phyloP scores from a whole-genome alignment of 2,329 filamentous ascomycete genomes.

The Plectosphaerella sp. region DNA sequence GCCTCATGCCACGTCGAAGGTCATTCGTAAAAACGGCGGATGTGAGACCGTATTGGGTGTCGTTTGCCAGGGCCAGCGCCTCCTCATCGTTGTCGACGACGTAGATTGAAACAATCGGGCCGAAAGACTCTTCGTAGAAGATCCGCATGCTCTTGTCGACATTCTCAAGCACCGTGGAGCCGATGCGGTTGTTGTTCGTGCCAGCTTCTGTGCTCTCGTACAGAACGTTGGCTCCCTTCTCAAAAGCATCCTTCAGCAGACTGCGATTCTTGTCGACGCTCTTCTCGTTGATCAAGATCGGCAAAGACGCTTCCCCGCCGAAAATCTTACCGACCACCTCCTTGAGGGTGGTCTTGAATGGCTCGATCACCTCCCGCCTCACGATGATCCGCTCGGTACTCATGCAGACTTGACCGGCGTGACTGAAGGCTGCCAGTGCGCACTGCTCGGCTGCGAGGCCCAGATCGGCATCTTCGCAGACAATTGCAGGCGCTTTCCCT shows the following conservation, averaged over 20 bases:
- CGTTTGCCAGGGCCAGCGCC: constrained; percentile 69
- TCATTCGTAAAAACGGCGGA: constrained; percentile 67
- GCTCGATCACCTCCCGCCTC: constrained; percentile 38
- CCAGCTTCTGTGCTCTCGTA: constrained; percentile 25
- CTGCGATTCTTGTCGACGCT: constrained; percentile 58
- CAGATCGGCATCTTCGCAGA: constrained; percentile 76
- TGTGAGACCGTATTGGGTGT: constrained; percentile 70
- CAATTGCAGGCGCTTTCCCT: constrained; percentile 74
- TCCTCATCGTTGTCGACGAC: constrained; percentile 62
- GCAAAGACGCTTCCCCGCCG: constrained; percentile 62
- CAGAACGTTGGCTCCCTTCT: constrained; percentile 53
- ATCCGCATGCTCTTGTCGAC: constrained; percentile 58
- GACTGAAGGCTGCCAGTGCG: constrained; percentile 65
- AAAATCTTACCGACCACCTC: constrained; percentile 38
- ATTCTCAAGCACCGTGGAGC: constrained; percentile 59
- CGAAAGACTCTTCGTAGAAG: constrained; percentile 68
- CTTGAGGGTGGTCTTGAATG: constrained; percentile 40
- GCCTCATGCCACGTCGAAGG: constrained; percentile 47
- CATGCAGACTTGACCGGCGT: constrained; percentile 84
- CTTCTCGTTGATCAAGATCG: constrained; percentile 64
- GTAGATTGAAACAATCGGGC: constrained; percentile 63
- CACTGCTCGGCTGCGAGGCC: constrained; percentile 65
- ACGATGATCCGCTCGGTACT: constrained; percentile 69
- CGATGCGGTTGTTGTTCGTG: constrained; percentile 35
- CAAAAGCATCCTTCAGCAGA: constrained; percentile 56